Conservation (phyloP, 2,329 filamentous ascomycete genomes). For the Paracoccidioides brasiliensis region DNA sequence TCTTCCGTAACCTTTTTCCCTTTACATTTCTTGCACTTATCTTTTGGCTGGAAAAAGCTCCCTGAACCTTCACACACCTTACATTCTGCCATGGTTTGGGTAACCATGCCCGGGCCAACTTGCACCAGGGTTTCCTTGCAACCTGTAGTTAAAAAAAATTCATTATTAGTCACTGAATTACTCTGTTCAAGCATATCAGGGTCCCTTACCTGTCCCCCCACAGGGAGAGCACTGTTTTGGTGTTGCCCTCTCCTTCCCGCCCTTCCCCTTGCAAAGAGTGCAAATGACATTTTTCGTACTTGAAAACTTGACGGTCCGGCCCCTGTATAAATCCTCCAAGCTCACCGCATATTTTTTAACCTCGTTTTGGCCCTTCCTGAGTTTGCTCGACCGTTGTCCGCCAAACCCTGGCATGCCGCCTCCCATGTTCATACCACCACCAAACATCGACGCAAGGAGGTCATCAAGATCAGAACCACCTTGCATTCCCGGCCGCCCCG, state of each 20-base stretch:
- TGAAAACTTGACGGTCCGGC: conserved; percentile 93
- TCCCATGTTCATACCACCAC: conserved; percentile 29
- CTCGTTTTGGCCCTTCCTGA: conserved; percentile 11
- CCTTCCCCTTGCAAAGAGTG: conserved; percentile 70
- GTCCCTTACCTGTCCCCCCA: conserved; percentile 52
- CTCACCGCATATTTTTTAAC: conserved; percentile 58
- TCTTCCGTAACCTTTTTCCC: conserved; percentile 74
- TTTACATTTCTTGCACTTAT: conserved; percentile 98
- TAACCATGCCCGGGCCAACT: conserved; percentile 75
- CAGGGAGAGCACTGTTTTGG: conserved; percentile 71
- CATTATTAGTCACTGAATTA: conserved; percentile 1
- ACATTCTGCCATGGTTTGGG: conserved; percentile 66
- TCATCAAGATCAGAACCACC: conserved; percentile 68
- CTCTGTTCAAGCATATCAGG: neutral
- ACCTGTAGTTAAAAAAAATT: conserved; percentile 30
- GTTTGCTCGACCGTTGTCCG: conserved; percentile 43
- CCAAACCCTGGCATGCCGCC: conserved; percentile 41
- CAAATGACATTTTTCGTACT: conserved; percentile 92
- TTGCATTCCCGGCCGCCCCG: conserved; percentile 50
- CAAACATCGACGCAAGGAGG: conserved; percentile 85
- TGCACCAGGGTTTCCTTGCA: conserved; percentile 64
- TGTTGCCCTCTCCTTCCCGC: conserved; percentile 86
- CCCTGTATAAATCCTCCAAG: conserved; percentile 93
- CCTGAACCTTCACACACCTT: conserved; percentile 76
- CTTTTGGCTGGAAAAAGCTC: conserved; percentile 83